A percentile compares a stretch with the other conserved stretches of the same genome.
phyloP scores from a whole-genome alignment of 495 filamentous ascomycete genomes.

The Cercophora samala region DNA sequence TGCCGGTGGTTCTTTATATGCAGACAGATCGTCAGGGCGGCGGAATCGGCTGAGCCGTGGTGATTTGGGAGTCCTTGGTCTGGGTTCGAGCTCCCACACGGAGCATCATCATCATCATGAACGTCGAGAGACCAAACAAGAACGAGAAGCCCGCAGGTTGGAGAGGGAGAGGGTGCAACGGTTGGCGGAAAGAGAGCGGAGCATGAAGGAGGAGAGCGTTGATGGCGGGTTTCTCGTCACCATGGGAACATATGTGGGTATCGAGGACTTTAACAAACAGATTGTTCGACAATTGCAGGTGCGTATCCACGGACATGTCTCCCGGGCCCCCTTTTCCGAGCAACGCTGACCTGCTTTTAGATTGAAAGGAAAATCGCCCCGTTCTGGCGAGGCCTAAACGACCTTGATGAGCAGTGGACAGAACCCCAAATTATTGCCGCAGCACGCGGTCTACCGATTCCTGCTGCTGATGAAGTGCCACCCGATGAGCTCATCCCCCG shows the following conservation, averaged over 20 bases:
- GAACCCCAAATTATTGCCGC: conserved; percentile 92
- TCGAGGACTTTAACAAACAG: conserved; percentile 89
- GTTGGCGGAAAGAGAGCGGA: conserved; percentile 81
- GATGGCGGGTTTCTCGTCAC: conserved; percentile 96
- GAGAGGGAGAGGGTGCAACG: conserved; percentile 76
- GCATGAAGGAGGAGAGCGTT: conserved; percentile 87
- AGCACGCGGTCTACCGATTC: conserved; percentile 79
- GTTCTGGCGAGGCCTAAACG: conserved; percentile 91
- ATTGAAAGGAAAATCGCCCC: conserved; percentile 90
- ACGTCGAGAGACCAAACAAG: conserved; percentile 82
- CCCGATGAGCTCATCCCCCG: conserved; percentile 58
- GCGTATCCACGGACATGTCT: conserved; percentile 32
- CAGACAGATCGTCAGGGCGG: conserved; percentile 26
- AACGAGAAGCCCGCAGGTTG: conserved; percentile 77
- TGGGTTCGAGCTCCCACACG: conserved; percentile 28
- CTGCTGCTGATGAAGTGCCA: conserved; percentile 76
- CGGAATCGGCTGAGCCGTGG: conserved; percentile 31
- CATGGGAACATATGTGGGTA: conserved; percentile 84
- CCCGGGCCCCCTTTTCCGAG: neutral
- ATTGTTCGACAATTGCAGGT: conserved; percentile 93
- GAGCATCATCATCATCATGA: conserved; percentile 43
- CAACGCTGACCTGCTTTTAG: conserved; percentile 43
- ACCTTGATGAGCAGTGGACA: conserved; percentile 84
- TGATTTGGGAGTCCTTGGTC: conserved; percentile 29
- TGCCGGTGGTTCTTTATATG: conserved; percentile 19